Percentiles rank a stretch among this genome's conserved stretches.
These are phyloP conservation scores for Bacidia rubella DNA, from an alignment of 495 filamentous ascomycete genomes.

Conservation along the genomic window DNA sequence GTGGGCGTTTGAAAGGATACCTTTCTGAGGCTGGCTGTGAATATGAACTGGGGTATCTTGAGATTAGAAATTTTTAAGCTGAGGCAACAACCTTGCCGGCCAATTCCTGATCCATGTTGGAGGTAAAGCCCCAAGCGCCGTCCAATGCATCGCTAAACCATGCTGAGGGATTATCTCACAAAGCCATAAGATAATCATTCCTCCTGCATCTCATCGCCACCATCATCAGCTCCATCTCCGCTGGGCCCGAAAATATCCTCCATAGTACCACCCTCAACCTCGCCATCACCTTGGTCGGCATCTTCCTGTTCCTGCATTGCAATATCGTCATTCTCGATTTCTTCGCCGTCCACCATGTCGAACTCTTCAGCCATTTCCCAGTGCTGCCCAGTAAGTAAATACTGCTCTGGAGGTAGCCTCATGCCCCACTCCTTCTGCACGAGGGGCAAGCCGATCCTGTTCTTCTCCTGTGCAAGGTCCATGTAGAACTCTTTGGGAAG, in stretches of 20 bases:
- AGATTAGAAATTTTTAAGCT: too few relatives aligned
- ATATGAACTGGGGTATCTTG: too few relatives aligned
- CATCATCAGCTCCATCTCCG: constrained; percentile 27
- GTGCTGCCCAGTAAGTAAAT: constrained; percentile 69
- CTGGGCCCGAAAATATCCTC: constrained; percentile 47
- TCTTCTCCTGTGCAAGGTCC: constrained; percentile 71
- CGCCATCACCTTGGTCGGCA: constrained; percentile 26
- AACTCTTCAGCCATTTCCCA: constrained; percentile 78
- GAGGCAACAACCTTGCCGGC: too few relatives aligned
- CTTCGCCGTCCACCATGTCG: constrained; percentile 47
- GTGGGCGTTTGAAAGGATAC: background rate
- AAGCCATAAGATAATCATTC: background rate
- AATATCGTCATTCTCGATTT: constrained; percentile 18
- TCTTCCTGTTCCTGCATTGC: constrained; percentile 25
- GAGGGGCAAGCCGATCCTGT: constrained; percentile 64
- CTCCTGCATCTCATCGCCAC: constrained; percentile 35
- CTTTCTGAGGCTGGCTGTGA: too few relatives aligned
- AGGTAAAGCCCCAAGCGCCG: too few relatives aligned
- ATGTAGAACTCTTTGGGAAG: constrained; percentile 77
- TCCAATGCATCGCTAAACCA: background rate
- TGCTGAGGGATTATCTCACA: too few relatives aligned
- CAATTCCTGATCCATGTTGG: too few relatives aligned
- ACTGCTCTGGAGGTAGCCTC: constrained; percentile 77
- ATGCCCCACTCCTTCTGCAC: constrained; percentile 70
- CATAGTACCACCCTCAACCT: constrained; percentile 46